Percentiles rank a stretch among this genome's conserved stretches.
These are phyloP conservation scores for Arthrobotrys sphaeroides DNA, from an alignment of 2,329 filamentous ascomycete species.

Conservation along the genomic window DNA sequence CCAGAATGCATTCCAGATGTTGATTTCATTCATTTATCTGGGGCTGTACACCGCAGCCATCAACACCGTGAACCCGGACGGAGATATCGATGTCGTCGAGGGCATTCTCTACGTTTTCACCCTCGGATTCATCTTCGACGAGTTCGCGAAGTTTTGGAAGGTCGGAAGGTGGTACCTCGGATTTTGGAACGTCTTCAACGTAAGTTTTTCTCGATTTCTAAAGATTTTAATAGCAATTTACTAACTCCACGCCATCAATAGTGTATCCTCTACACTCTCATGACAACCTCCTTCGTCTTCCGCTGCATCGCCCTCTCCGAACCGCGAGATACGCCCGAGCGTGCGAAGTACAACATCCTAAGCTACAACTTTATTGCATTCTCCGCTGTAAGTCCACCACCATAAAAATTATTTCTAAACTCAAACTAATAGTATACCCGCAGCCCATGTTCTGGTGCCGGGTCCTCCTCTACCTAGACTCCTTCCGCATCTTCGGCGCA, in stretches of 20 bases:
- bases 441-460: constrained; percentile 94
- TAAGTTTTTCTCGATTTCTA: constrained; percentile 57
- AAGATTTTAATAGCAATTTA: not conserved
- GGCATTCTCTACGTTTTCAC: constrained; percentile 90
- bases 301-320: constrained; percentile 81
- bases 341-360: constrained; percentile 76
- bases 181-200: constrained; percentile 98
- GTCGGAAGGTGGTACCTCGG: constrained; percentile 88
- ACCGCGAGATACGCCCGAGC: constrained; percentile 63
- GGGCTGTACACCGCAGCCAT: constrained; percentile 88
- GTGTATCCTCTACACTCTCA: constrained; percentile 75
- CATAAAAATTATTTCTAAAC: not conserved
- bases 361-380: constrained; percentile 96
- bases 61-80: constrained; percentile 88
- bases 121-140: constrained; percentile 87
- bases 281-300: constrained; percentile 79
- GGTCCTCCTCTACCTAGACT: constrained; percentile 89
- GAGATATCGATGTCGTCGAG: constrained; percentile 85
- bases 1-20: constrained; percentile 87
- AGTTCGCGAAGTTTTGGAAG: constrained; percentile 89
- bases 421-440: not conserved
- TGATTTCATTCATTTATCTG: constrained; percentile 84
- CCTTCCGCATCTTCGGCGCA: constrained; percentile 91
- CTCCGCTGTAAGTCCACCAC: constrained; percentile 66
- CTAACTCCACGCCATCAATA: not conserved